Evolutionary conservation across 805 yeast species (phyloP), one percentile per base, ranked within the genome.

Genomic region (Yamadazyma akitaensis): DNA sequence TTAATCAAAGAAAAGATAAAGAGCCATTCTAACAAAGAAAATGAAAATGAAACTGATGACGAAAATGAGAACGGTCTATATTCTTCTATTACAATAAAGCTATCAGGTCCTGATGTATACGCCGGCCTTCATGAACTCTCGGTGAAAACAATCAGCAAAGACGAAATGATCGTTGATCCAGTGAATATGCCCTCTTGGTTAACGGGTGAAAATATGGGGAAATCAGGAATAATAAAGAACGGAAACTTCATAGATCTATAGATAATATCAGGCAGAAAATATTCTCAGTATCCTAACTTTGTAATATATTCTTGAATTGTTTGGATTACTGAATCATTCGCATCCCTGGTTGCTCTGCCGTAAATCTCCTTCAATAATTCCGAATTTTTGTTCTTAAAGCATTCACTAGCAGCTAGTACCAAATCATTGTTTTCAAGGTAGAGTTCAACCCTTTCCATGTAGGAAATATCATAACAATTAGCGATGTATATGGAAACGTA

Each of bases 51-150:
- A 5, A 37, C 6, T 30, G 14, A 8, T 13, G 17, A 25, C 16
- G 12, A 18, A n/a, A 18, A 41, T 11, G 37, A 46, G 2, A 54
- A 54, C 1, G 50, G 48, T 12, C 42, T 43, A 2, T 40, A 32
- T 18, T 54, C 64, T 5, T 48, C 63, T n/a, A 62, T 69, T 6
- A 64, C 57, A 18, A 35, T 70, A 51, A 68, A 73, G 47, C 61
- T 88, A 4, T 65, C 73, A 2, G 96, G 96, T 1, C 71, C 68
- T 16, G 95, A 88, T 59, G 76, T 88, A 0, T 88, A 82, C 72
- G 95, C 81, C 2, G 96, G 96, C 0, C 57, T 88, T 33, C 89
- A 85, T 61, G 84, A 85, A 56, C 67, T 88, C 14, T 77, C 89
- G 24, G 65, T 62, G 1, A 21, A 33, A 12, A 52, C 62, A 2